A percentile compares a stretch with the other conserved stretches of the same genome.
Evolutionary conservation across 495 filamentous ascomycete species (phyloP).

Genomic region (Cercophora sp.): DNA sequence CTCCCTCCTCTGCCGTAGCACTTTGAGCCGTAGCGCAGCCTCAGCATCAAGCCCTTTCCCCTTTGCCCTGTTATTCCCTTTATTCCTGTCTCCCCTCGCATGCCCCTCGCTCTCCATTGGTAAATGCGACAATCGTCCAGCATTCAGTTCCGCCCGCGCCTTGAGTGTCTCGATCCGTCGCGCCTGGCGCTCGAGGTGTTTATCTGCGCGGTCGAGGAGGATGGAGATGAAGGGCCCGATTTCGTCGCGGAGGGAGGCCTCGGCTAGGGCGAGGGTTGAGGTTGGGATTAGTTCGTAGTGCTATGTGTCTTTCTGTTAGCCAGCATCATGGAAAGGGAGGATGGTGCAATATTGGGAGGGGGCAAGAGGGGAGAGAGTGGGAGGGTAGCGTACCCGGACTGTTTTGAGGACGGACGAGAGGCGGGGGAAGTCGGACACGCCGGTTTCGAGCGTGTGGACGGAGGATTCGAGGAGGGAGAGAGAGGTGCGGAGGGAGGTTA

Average conservation of each 20-base stretch:
- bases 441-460: conserved; percentile 39
- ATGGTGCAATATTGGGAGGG: not conserved
- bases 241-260: conserved; percentile 47
- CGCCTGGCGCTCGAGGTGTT: conserved; percentile 42
- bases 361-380: not conserved
- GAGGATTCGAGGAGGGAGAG: conserved; percentile 51
- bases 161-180: conserved; percentile 46
- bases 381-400: conserved; percentile 36
- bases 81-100: not conserved
- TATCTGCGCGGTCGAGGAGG: conserved; percentile 46
- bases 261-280: conserved; percentile 43
- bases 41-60: conserved; percentile 23
- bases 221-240: conserved; percentile 43
- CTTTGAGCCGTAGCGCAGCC: conserved; percentile 35
- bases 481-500: conserved; percentile 44
- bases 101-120: conserved; percentile 1
- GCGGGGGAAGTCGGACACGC: conserved; percentile 45
- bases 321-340: too few species aligned
- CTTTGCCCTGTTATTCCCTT: not conserved
- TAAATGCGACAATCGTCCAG: conserved; percentile 35
- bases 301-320: conserved; percentile 16
- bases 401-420: conserved; percentile 44
- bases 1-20: conserved; percentile 38
- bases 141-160: conserved; percentile 45
- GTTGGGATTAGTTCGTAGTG: conserved; percentile 53